phyloP scores from a whole-genome alignment of 768 basidiomycete species.

The Podaxis sp. region DNA sequence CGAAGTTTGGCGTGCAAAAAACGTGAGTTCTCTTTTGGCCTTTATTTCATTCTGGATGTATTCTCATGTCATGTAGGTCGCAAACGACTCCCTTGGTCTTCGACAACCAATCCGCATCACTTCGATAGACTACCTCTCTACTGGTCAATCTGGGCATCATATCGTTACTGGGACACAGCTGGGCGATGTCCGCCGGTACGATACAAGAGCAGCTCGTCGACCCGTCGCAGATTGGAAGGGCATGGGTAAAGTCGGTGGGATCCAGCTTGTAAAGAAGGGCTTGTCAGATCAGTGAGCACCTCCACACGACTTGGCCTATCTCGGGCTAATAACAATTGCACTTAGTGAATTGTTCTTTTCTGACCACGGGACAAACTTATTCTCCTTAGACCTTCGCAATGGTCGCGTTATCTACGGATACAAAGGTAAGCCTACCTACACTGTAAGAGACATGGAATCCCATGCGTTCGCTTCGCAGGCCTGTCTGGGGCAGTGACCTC shows the following conservation, averaged over 20 bases:
- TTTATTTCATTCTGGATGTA: neutral
- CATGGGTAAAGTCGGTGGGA: constrained; percentile 59
- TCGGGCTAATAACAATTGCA: constrained; percentile 3
- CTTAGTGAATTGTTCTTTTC: constrained; percentile 68
- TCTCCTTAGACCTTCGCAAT: constrained; percentile 67
- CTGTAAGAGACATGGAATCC: neutral
- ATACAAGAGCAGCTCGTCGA: constrained; percentile 65
- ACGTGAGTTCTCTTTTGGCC: constrained; percentile 42
- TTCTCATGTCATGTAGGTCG: constrained; percentile 40
- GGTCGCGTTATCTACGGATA: constrained; percentile 67
- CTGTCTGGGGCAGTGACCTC: constrained; percentile 71
- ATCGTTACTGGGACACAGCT: constrained; percentile 71
- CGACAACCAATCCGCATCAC: constrained; percentile 80
- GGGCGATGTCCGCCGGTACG: constrained; percentile 77
- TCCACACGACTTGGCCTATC: neutral
- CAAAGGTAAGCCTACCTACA: constrained; percentile 44
- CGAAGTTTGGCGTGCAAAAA: constrained; percentile 85
- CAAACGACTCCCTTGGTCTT: constrained; percentile 73
- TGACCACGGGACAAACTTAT: constrained; percentile 64
- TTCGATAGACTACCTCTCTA: constrained; percentile 57
- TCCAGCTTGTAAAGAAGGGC: constrained; percentile 60
- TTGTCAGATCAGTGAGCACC: constrained; percentile 59
- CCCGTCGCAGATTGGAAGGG: constrained; percentile 70
- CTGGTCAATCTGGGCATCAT: constrained; percentile 41
- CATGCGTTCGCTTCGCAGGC: constrained; percentile 38